Evolutionary conservation across 2,329 filamentous ascomycete species (phyloP), one percentile per base, ranked within the genome.

Genomic region (Diaporthe eres): DNA sequence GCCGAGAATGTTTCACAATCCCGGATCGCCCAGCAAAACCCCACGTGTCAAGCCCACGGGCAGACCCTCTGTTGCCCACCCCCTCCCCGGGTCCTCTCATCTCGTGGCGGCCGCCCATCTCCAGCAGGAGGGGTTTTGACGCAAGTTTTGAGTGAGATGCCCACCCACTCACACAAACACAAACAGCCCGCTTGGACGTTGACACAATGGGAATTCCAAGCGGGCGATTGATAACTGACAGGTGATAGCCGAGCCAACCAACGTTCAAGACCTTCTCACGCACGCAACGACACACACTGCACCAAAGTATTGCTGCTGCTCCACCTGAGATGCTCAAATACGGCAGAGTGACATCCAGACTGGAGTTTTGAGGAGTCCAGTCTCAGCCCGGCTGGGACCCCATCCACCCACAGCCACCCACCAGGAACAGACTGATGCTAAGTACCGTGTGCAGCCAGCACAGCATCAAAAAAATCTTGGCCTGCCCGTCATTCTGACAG

Each of bases 31-130:
- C 63, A 51, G 44, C 28, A n/a, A 57, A 31, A 34, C 61, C 61
- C 61, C 61, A 65, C 61, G 42, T 65, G 61, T 65, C 61, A 65
- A 65, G 61, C 61, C 61, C 25, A 65, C 25, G 42, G n/a, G n/a
- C 25, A 42, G 42, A 47, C 42, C 61, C 61, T 65, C 39, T 63
- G 37, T 28, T 13, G 17, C 55, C 55, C 19, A 22, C 4, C n/a
- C 37, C 37, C n/a, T 15, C 22, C 39, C 60, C 17, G 12, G 39
- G 60, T 44, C 60, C 60, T 63, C 39, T 65, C 39, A 47, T 65
- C 39, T 65, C 60, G 42, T 47, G 31, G 25, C 7, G 17, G 15
- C 42, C 12, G 31, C 42, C 44, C 39, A 4, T 31, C 55, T 17
- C 31, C 70, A 71, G 53, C 25, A 7, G 13, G 53, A 4, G 7